Evolutionary conservation across 2,329 filamentous ascomycete genomes (phyloP), one percentile per base, ranked within the genome.

Genomic region (Didymella exigua): DNA sequence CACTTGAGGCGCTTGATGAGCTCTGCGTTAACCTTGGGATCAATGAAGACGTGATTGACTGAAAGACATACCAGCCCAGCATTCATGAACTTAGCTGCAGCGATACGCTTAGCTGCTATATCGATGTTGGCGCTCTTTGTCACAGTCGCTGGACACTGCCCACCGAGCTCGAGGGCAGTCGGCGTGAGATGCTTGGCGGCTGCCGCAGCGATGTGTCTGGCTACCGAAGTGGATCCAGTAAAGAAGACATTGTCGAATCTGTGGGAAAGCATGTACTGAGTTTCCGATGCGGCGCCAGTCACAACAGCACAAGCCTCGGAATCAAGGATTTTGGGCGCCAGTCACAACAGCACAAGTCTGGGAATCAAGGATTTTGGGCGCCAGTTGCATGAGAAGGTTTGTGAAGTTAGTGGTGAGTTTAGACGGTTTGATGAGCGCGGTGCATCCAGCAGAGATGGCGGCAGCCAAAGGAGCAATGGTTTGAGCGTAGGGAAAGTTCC

Each of bases 371-470:
- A 38, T 31, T 14, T 13, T 40, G 4, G 44, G 34, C n/a, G 44
- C 44, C 6, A 47, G 16, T 5, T 47, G n/a, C n/a, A 47, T 23
- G 5, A 37, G 27, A 5, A 47, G 11, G 19, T 27, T 21, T 8
- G 23, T 29, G 16, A 47, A 37, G 24, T 47, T 37, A 16, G 31
- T 13, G 18, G 44, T 33, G 19, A 47, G 33, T 11, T 47, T 33
- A 29, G 44, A 47, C 9, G 44, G 44, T 16, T 47, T 47, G 16
- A 47, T 37, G 33, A 47, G 44, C 5, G 44, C 31, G 18, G 44
- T 47, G 44, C 44, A 47, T 10, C 44, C 44, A 21, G 44, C 44
- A 47, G 44, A 47, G 24, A 47, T 47, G n/a, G 44, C 44, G 18
- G 44, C 44, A 21, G 44, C 44, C 19, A 47, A 24, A 26, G 44